Evolutionary conservation across 768 basidiomycete species (phyloP), one percentile per base, ranked within the genome.

Genomic region (Lentinus brumalis): DNA sequence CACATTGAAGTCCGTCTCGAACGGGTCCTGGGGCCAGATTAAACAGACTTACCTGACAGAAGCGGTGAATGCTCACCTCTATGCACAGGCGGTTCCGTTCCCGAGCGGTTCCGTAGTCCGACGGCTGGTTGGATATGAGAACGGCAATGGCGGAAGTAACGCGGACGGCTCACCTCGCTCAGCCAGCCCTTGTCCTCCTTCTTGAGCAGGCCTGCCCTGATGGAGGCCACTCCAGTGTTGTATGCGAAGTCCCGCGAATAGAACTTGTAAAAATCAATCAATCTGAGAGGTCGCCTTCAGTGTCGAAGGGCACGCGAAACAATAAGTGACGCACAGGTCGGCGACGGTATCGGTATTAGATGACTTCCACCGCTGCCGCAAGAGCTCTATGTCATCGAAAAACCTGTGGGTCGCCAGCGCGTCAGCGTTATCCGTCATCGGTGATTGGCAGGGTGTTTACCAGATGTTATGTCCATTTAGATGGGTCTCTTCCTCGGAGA

Each of bases 191-290:
- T 98, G 67, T 77, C 80, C 18, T 94, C 91, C 74, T 98, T 98
- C 76, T 89, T 92, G 66, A 98, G 70, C 10, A 93, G 78, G 18
- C 96, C 96, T 52, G 87, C 86, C 67, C 95, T 83, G 70, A 99
- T 94, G 46, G 94, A 96, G 55, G 92, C 88, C 53, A 98, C 95
- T 52, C 91, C 89, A 61, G 87, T 89, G 74, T 91, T 92, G 77
- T 96, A 99, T 52, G 82, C 77, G 76, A 98, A 99, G 72, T 96
- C 94, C 60, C 94, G 88, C 52, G 94, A 88, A 77, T 90, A 99
- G 74, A 94, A 98, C 67, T 91, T 90, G 83, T 96, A 99, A 75
- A 99, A 98, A 74, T 98, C 96, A 71, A 97, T 93, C 75, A 99
- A 79, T 70, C 95, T 97, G 39, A 31, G 29, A 41, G 30, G 46